Evolutionary conservation across 805 yeast genomes (phyloP).

Genomic region (Schwanniomyces vanrijiae): DNA sequence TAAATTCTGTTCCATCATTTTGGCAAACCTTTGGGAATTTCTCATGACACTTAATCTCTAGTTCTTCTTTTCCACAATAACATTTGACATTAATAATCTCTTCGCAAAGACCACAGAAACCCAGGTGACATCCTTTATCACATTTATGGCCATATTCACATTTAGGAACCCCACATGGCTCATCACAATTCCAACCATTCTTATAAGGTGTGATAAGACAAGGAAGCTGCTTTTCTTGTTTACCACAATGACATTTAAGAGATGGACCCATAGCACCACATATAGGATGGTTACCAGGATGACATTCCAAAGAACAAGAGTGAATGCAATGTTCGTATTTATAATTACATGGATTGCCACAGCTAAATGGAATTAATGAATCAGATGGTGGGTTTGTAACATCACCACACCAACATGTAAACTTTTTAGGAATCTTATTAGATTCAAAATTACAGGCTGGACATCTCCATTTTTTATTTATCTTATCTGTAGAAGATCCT

Average conservation of each 20-base stretch:
- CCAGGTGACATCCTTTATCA: constrained; percentile 64
- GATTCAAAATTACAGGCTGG: constrained; percentile 70
- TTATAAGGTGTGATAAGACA: constrained; percentile 69
- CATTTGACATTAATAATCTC: constrained; percentile 51
- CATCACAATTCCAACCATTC: constrained; percentile 67
- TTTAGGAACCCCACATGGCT: constrained; percentile 56
- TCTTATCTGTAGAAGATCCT: constrained; percentile 62
- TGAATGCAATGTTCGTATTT: constrained; percentile 64
- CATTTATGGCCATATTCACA: constrained; percentile 73
- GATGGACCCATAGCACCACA: constrained; percentile 80
- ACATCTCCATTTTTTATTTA: constrained; percentile 73
- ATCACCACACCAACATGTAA: constrained; percentile 90
- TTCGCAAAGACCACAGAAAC: constrained; percentile 76
- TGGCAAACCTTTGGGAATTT: constrained; percentile 36
- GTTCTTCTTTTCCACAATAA: constrained; percentile 68
- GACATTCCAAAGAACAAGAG: constrained; percentile 73
- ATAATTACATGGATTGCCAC: constrained; percentile 79
- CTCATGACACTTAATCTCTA: constrained; percentile 45
- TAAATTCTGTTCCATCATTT: constrained; percentile 17
- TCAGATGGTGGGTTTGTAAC: constrained; percentile 62
- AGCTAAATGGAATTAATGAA: constrained; percentile 71
- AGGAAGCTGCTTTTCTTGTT: constrained; percentile 61
- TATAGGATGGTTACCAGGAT: constrained; percentile 83
- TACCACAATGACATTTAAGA: constrained; percentile 75
- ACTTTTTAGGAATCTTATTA: constrained; percentile 51